phyloP scores from a whole-genome alignment of 345 rosid genomes.

The Eutrema heterophyllum region DNA sequence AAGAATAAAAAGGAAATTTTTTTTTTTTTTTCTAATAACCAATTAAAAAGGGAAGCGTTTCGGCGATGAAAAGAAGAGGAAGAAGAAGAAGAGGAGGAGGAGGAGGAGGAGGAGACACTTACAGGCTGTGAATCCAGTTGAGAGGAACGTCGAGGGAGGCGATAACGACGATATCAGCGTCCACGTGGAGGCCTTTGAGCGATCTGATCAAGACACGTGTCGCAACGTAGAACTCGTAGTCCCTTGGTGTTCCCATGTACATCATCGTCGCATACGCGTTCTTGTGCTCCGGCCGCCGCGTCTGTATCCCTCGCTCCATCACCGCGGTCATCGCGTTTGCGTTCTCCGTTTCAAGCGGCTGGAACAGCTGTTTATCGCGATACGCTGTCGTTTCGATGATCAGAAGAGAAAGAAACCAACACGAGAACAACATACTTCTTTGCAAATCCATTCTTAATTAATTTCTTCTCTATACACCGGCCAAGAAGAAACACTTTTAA shows the following conservation, averaged over 20 bases:
- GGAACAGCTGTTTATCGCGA: not conserved
- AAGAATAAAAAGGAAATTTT: not conserved
- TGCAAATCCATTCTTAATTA: slow-evolving; percentile 4
- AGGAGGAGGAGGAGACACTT: slow-evolving; percentile 29
- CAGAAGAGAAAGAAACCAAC: slow-evolving; percentile 10
- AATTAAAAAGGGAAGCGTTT: slow-evolving; percentile 5
- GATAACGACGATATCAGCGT: slow-evolving; percentile 93
- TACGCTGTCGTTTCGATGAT: not conserved
- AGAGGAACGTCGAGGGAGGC: slow-evolving; percentile 92
- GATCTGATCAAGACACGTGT: slow-evolving; percentile 92
- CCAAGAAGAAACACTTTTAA: not conserved
- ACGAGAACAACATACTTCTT: not conserved
- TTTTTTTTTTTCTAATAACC: not conserved
- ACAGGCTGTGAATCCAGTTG: slow-evolving; percentile 74
- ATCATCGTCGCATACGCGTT: slow-evolving; percentile 98
- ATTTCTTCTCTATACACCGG: not conserved
- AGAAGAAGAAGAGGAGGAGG: not conserved
- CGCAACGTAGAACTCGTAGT: slow-evolving; percentile 95
- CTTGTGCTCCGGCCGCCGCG: slow-evolving; percentile 37
- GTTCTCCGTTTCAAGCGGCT: slow-evolving; percentile 11
- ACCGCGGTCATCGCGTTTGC: slow-evolving; percentile 9
- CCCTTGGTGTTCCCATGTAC: slow-evolving; percentile 99
- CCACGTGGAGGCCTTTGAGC: slow-evolving; percentile 50
- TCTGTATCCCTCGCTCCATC: slow-evolving; percentile 10
- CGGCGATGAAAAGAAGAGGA: not conserved